Base-by-base conservation (phyloP, 805 yeast species). In the Priceomyces fermenticarens region DNA sequence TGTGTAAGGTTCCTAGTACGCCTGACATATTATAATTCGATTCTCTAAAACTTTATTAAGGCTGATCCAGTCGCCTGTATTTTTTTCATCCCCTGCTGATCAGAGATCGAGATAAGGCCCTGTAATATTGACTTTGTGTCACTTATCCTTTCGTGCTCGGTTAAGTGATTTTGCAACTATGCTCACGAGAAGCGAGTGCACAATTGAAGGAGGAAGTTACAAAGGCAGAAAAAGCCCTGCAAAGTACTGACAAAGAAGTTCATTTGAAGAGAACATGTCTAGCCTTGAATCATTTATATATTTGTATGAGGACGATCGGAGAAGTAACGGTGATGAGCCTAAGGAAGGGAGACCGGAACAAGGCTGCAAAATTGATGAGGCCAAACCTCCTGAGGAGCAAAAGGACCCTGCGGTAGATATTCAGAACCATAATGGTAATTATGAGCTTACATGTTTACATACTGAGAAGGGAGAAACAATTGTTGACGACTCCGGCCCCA, bases 101-200 rank as follows among this genome's bases (percentile, higher is more conserved):
- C n/a, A 17, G 27, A 10, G 23, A 32, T 32, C 35, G 35, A 32
- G 35, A 32, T 32, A 32, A 32, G 35, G 26, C 26, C 16, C 16
- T 32, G 11, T 32, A 17, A 15, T 12, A 12, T 8, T 10, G 13
- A 25, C 12, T 32, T 32, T 32, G 35, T 32, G 35, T 32, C 35
- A 9, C 12, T 14, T 32, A 15, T 6, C 12, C 35, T n/a, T n/a
- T n/a, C n/a, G n/a, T n/a, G 25, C 25, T 8, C 25, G 25, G 25
- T 20, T n/a, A n/a, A n/a, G 25, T 20, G 25, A 20, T 20, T 20
- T 20, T 20, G 25, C 25, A 20, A 20, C 25, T 20, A 20, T 20
- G 25, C 25, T 20, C 25, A 20, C 25, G 7, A n/a, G 25, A 5
- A 8, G 25, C 25, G 25, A 20, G 25, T 20, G 25, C 25, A 20